phyloP scores from a whole-genome alignment of 306 rosid species.

The Begonia peltatifolia region DNA sequence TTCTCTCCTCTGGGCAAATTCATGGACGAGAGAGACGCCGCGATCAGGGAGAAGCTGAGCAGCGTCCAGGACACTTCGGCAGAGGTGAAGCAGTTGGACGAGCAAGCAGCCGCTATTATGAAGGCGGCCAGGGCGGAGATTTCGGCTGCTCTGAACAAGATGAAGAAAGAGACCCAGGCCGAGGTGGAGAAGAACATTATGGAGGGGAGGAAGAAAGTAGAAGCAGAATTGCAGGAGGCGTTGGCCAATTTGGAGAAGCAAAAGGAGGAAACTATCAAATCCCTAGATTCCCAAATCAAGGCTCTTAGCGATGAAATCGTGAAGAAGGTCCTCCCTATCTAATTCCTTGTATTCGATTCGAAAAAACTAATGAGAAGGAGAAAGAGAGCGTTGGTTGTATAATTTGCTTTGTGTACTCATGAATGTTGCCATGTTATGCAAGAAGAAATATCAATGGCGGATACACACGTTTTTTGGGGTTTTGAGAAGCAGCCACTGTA shows the following conservation, averaged over 20 bases:
- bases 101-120: conserved; percentile 57
- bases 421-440: no score
- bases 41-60: conserved; percentile 61
- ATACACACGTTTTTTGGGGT: no score
- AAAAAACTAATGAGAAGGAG: no score
- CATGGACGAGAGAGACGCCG: conserved; percentile 79
- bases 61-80: conserved; percentile 67
- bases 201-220: conserved; percentile 72
- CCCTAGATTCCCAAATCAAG: conserved; percentile 72
- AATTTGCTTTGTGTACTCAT: no score
- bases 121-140: conserved; percentile 84
- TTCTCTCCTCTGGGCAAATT: conserved; percentile 68
- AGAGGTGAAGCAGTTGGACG: conserved; percentile 80
- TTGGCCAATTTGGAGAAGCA: conserved; percentile 54
- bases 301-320: conserved; percentile 72
- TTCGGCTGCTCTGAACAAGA: conserved; percentile 62
- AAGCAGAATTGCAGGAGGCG: conserved; percentile 75
- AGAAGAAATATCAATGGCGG: no score
- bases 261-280: conserved; percentile 59
- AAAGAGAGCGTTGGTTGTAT: no score
- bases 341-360: neutral
- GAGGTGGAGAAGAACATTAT: conserved; percentile 75
- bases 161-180: conserved; percentile 84
- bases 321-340: conserved; percentile 83
- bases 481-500: no score